Conservation (phyloP, 2,329 filamentous ascomycete species). For the Fonsecaea nubica region DNA sequence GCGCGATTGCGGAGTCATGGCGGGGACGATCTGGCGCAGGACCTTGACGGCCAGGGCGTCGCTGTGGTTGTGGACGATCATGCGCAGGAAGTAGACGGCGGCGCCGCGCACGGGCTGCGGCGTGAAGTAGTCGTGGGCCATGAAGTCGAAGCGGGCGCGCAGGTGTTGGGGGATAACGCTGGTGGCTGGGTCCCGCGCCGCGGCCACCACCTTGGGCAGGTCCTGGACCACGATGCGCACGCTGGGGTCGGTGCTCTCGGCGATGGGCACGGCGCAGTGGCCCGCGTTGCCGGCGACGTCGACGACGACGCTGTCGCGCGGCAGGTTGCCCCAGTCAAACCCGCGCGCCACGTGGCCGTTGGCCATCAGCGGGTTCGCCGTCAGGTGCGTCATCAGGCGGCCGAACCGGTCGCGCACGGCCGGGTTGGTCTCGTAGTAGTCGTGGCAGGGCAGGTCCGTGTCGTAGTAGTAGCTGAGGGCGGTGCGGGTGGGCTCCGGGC, state of each 20-base stretch:
- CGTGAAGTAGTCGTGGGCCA: slow-evolving; percentile 41
- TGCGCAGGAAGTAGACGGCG: slow-evolving; percentile 40
- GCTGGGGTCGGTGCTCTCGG: slow-evolving; percentile 23
- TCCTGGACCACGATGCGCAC: slow-evolving; percentile 37
- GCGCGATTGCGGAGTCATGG: slow-evolving; percentile 32
- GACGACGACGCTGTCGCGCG: slow-evolving; percentile 56
- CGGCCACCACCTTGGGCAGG: slow-evolving; percentile 30
- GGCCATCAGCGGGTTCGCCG: slow-evolving; percentile 27
- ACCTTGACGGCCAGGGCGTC: slow-evolving; percentile 39
- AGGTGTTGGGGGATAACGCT: slow-evolving; percentile 25
- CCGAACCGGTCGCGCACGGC: slow-evolving; percentile 27
- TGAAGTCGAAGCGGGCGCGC: slow-evolving; percentile 33
- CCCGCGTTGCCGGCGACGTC: slow-evolving; percentile 48
- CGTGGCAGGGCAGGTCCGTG: slow-evolving; percentile 45
- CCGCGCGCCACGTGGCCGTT: slow-evolving; percentile 27
- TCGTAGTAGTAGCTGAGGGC: slow-evolving; percentile 43
- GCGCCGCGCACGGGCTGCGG: slow-evolving; percentile 38
- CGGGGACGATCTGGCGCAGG: slow-evolving; percentile 36
- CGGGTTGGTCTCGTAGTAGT: slow-evolving; percentile 31
- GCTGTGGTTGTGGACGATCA: slow-evolving; percentile 42
- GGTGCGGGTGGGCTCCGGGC: slow-evolving; percentile 37
- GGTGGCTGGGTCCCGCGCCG: slow-evolving; percentile 28
- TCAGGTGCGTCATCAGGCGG: slow-evolving; percentile 31
- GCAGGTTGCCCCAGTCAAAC: slow-evolving; percentile 46
- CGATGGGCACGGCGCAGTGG: slow-evolving; percentile 32